phyloP scores from a whole-genome alignment of 192 early-diverging fungal genomes.

The Linnemannia exigua region DNA sequence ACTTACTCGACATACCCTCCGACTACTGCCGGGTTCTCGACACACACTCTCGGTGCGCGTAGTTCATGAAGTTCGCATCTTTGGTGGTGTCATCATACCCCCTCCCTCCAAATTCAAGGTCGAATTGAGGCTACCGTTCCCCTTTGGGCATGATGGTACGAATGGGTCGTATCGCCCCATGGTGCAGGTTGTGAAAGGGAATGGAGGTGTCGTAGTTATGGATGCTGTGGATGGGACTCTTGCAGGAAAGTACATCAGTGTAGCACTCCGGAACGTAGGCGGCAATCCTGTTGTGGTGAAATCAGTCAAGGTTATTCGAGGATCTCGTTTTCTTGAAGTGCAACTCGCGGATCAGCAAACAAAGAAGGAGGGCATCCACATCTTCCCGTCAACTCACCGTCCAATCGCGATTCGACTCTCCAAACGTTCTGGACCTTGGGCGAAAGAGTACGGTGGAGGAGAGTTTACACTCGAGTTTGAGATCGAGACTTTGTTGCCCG shows the following conservation, averaged over 20 bases:
- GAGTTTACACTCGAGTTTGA: constrained; percentile 24
- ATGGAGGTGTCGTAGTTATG: constrained; percentile 28
- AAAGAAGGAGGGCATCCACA: background rate
- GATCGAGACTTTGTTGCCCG: background rate
- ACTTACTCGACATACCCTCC: constrained; percentile 59
- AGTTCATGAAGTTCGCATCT: constrained; percentile 77
- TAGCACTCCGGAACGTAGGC: constrained; percentile 48
- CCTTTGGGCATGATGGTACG: background rate
- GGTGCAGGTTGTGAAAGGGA: constrained; percentile 38
- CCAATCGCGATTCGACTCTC: constrained; percentile 27
- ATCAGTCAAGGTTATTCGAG: constrained; percentile 18
- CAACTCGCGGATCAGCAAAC: background rate
- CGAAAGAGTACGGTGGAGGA: background rate
- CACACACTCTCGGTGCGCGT: constrained; percentile 71
- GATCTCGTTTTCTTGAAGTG: constrained; percentile 12
- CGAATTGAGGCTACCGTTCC: constrained; percentile 9
- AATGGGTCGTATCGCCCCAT: background rate
- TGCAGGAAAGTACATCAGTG: constrained; percentile 50
- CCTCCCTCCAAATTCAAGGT: constrained; percentile 47
- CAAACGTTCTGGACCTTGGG: background rate
- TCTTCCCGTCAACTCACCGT: constrained; percentile 33
- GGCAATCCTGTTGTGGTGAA: constrained; percentile 22
- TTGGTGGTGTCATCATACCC: constrained; percentile 66
- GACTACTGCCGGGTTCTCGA: constrained; percentile 57
- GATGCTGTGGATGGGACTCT: constrained; percentile 47